Evolutionary conservation across 176 grass and related monocot genomes (phyloP).

Genomic region (Avena eriantha): DNA sequence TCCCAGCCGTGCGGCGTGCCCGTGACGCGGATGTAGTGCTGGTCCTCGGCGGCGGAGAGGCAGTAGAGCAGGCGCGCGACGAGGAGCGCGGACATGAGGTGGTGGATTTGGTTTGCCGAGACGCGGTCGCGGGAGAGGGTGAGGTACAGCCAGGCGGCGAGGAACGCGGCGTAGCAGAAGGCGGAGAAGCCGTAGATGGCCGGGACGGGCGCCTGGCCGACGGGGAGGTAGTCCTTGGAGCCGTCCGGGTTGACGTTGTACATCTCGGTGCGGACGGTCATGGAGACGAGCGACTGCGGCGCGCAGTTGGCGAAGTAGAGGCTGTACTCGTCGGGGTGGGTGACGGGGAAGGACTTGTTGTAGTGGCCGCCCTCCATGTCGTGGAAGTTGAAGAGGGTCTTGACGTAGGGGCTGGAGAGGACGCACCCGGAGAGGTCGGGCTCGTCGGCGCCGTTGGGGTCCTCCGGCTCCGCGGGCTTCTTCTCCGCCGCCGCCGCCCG

Average conservation of each 20-base stretch:
- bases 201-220: conserved; percentile 77
- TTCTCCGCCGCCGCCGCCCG: conserved; percentile 25
- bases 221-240: conserved; percentile 79
- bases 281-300: conserved; percentile 65
- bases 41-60: conserved; percentile 87
- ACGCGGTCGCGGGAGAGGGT: conserved; percentile 60
- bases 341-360: conserved; percentile 70
- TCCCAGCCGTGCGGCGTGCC: conserved; percentile 94
- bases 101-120: conserved; percentile 71
- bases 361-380: conserved; percentile 50
- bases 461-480: conserved; percentile 39
- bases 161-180: conserved; percentile 61
- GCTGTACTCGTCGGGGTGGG: conserved; percentile 92
- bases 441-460: conserved; percentile 40
- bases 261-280: conserved; percentile 84
- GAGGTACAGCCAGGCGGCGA: conserved; percentile 71
- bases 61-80: conserved; percentile 69
- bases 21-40: conserved; percentile 82
- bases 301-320: conserved; percentile 97
- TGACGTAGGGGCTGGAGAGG: conserved; percentile 73
- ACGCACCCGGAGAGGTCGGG: conserved; percentile 56
- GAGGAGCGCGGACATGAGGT: conserved; percentile 85
- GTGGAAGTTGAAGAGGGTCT: conserved; percentile 70
- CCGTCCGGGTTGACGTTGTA: conserved; percentile 71
- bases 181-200: conserved; percentile 76